Evolutionary conservation across 1,139 yeast species (phyloP), one percentile per base, ranked within the genome.

Genomic region (Entelexis paramagnoliae): DNA sequence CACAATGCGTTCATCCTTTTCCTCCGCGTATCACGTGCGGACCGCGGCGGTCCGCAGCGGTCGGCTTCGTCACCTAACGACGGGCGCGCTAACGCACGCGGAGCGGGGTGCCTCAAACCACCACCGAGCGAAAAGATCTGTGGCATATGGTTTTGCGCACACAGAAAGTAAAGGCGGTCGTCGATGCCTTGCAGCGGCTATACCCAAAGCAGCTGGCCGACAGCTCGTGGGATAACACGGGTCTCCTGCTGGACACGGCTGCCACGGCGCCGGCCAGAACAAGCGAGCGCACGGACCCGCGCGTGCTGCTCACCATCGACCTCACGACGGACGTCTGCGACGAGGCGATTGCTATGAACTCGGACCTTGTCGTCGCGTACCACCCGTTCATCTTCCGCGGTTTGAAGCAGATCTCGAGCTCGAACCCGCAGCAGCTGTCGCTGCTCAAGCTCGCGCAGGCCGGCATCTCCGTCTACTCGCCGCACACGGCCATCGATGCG

Each of bases 401-500:
- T 0, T 76, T 93, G 66, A 93, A 89, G 66, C 71, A 80, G n/a
- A 76, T 93, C 52, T 75, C 80, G 1, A 62, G 66, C 6, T 49
- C 58, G 1, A 87, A 86, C 60, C 81, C 95, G 0, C 97, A 91
- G 65, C 97, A 91, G 63, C 70, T 69, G 32, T 83, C 95, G 5
- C 72, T 91, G 50, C 66, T 91, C 39, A 76, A 76, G 54, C 73
- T 93, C 60, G 82, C 88, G 51, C 80, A 81, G 57, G 75, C 81
- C 54, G 85, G 85, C 17, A 77, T 91, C 56, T 79, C 89, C 53
- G 98, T 93, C 1, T 91, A 91, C 65, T 84, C 83, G 50, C 98
- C 98, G 17, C 99, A 93, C 64, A 89, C 98, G 0, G 91, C 97
- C 0, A 84, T 91, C 2, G 98, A 93, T 68, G 93, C 96, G 33